These are phyloP conservation scores for Pythium monospermum DNA, from an alignment of 352 stramenopile species.

Conservation along the genomic window DNA sequence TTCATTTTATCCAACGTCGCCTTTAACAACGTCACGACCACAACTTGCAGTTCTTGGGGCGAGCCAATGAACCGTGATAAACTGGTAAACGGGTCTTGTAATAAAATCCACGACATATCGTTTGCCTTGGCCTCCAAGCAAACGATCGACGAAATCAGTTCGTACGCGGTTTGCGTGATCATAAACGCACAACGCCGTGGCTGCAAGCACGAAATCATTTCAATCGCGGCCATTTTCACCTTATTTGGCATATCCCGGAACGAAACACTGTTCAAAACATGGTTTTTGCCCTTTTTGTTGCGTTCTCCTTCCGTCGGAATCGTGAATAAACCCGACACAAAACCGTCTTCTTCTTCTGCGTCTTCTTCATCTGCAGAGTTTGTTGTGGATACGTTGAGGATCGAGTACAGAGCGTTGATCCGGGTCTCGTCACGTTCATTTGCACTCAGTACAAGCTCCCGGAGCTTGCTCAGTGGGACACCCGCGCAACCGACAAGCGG, in stretches of 20 bases:
- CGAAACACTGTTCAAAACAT: slow-evolving; percentile 39
- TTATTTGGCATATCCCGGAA: slow-evolving; percentile 69
- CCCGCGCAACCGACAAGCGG: slow-evolving; percentile 40
- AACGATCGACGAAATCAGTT: slow-evolving; percentile 81
- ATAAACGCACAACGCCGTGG: slow-evolving; percentile 55
- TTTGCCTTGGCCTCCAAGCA: slow-evolving; percentile 78
- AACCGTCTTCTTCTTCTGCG: too few relatives aligned
- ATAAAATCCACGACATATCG: slow-evolving; percentile 73
- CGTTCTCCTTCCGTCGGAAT: slow-evolving; percentile 54
- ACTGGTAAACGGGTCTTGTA: slow-evolving; percentile 75
- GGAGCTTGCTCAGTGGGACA: slow-evolving; percentile 56
- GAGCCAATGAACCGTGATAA: slow-evolving; percentile 63
- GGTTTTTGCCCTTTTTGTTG: slow-evolving; percentile 52
- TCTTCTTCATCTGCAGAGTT: slow-evolving; percentile 56
- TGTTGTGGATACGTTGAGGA: too few relatives aligned
- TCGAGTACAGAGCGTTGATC: slow-evolving; percentile 68
- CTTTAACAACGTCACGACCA: slow-evolving; percentile 71
- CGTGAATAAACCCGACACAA: slow-evolving; percentile 52
- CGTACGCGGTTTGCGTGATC: slow-evolving; percentile 67
- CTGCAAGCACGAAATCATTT: slow-evolving; percentile 61
- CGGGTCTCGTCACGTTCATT: slow-evolving; percentile 52
- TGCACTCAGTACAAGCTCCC: slow-evolving; percentile 55
- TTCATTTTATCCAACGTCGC: slow-evolving; percentile 76
- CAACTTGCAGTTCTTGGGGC: slow-evolving; percentile 52
- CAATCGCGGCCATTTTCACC: slow-evolving; percentile 63